Evolutionary conservation across 805 yeast genomes (phyloP), one percentile per base, ranked within the genome.

Genomic region (Tetrapisispora taiwanensis): DNA sequence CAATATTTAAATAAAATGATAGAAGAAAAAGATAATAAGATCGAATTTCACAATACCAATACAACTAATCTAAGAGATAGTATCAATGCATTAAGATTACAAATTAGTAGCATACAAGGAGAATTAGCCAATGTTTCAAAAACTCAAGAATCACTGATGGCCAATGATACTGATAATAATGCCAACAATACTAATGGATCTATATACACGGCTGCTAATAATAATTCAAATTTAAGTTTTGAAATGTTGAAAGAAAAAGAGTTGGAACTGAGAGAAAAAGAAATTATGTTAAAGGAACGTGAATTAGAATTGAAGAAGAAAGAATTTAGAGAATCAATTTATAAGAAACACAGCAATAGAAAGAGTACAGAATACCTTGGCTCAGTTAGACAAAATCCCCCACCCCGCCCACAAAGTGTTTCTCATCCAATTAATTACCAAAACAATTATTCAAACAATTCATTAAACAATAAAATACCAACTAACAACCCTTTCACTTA

Each of bases 81-180:
- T 18, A 27, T 20, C 6, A 15, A 27, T 17, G 10, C 20, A 5
- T 17, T 37, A 12, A 26, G 33, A 27, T 15, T 8, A 3, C 30
- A 37, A 17, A 27, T 27, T 20, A 17, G 50, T 69, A 64, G 50
- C 69, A 66, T 52, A 72, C 70, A 45, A 70, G 63, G 17, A 6
- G 31, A 32, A 34, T 12, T 37, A 18, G 3, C 22, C n/a, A n/a
- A 3, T 20, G 7, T 24, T 5, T n/a, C 30, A 10, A 14, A 8
- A 12, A 18, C 32, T 5, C 36, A 33, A 19, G 18, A 30, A 3
- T 34, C 37, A 18, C n/a, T 7, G 15, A 26, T n/a, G 7, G 3
- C 6, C 3, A 14, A 9, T 36, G 20, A 26, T n/a, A n/a, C n/a
- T n/a, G 19, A 14, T 10, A 26, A n/a, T 26, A 22, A 8, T 6